Evolutionary conservation across 1,139 yeast genomes (phyloP), one percentile per base, ranked within the genome.

Genomic region (Nadsonia starkeyi-henricii): DNA sequence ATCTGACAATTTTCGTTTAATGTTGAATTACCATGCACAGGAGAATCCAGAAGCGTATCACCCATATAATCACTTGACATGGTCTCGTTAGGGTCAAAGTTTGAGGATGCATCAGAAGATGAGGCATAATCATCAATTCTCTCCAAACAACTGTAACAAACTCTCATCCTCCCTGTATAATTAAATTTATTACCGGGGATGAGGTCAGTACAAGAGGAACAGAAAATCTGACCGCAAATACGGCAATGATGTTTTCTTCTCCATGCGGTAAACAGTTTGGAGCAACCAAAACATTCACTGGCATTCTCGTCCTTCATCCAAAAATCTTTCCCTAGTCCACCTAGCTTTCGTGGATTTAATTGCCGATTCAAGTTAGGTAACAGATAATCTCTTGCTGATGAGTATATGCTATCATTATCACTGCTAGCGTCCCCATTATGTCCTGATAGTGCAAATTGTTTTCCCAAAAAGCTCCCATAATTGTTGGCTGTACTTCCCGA

Each of bases 271-370:
- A 85, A 85, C 0, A 79, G 75, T 50, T 78, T 74, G 47, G 82
- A 81, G 59, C 95, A 85, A 39, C 80, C 74, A 53, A 85, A 79
- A 59, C 95, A 85, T 53, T 85, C 91, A 5, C 80, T 74, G 0
- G 88, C 91, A 59, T 83, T 82, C 46, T 85, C 85, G 63, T 85
- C 95, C 61, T 85, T 83, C 95, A 85, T 85, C 95, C 95, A 85
- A 60, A 83, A 85, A 58, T 83, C 85, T 47, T 74, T 74, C 36
- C 68, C 62, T 12, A 69, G 57, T 1, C 62, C 63, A 2, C 63
- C 64, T 3, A 57, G 45, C 39, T 55, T 51, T 30, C 57, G 37
- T 7, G 57, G 54, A 20, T 55, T 55, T 8, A 55, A 54, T 8
- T 58, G 49, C 41, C 46, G 49, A 19, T 55, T 55, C 2, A 53